Evolutionary conservation across 2,329 filamentous ascomycete species (phyloP).

Genomic region (Fusarium buxicola): DNA sequence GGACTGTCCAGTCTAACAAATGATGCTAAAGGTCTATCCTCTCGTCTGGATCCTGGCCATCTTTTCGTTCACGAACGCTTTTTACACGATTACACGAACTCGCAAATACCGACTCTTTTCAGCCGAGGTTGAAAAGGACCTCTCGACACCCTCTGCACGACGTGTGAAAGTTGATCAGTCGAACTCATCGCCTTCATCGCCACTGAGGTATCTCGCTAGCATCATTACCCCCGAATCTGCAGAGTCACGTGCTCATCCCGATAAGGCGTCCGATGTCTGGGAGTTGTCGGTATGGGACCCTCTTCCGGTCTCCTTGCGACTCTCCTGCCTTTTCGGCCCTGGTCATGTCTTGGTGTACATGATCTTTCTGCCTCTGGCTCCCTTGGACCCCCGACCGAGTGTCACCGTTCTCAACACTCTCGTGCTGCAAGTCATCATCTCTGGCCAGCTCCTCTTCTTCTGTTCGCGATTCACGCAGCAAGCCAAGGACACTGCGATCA

Average conservation of each 20-base stretch:
- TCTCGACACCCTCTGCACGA: slow-evolving; percentile 85
- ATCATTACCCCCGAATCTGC: slow-evolving; percentile 76
- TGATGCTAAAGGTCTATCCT: slow-evolving; percentile 68
- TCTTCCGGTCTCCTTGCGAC: slow-evolving; percentile 80
- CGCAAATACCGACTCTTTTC: slow-evolving; percentile 94
- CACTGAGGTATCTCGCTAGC: slow-evolving; percentile 78
- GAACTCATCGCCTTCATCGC: slow-evolving; percentile 76
- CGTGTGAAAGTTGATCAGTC: slow-evolving; percentile 86
- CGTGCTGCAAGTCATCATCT: slow-evolving; percentile 79
- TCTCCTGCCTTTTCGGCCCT: slow-evolving; percentile 93
- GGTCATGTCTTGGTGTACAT: slow-evolving; percentile 92
- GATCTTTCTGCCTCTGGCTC: slow-evolving; percentile 82
- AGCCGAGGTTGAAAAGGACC: slow-evolving; percentile 79
- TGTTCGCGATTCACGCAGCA: slow-evolving; percentile 84
- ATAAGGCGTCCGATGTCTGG: slow-evolving; percentile 89
- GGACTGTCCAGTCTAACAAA: slow-evolving; percentile 18
- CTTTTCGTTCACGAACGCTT: slow-evolving; percentile 79
- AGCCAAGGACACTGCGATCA: slow-evolving; percentile 82
- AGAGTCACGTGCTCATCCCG: slow-evolving; percentile 86
- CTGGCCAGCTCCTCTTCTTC: slow-evolving; percentile 79
- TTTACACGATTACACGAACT: slow-evolving; percentile 83
- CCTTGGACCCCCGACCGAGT: slow-evolving; percentile 83
- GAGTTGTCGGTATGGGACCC: slow-evolving; percentile 95
- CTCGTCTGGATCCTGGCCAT: slow-evolving; percentile 76
- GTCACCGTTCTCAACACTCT: slow-evolving; percentile 87